These are phyloP conservation scores for Candida tammaniensis DNA, from an alignment of 805 yeast species.

Conservation along the genomic window DNA sequence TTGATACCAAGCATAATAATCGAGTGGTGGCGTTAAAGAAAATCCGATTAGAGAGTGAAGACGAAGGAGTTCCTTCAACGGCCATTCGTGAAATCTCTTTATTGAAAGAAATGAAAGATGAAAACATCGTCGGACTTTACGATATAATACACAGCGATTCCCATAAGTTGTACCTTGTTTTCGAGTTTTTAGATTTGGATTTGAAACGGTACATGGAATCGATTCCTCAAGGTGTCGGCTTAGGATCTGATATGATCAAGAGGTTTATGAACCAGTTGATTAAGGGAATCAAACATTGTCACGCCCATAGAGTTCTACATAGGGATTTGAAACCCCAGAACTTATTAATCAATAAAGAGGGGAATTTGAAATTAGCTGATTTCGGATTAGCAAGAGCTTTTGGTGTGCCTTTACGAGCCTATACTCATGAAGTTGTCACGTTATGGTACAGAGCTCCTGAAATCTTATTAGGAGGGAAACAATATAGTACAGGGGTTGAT, in stretches of 20 bases:
- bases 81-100: constrained; percentile 96
- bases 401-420: constrained; percentile 95
- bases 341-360: constrained; percentile 89
- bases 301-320: constrained; percentile 89
- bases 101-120: constrained; percentile 89
- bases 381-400: constrained; percentile 96
- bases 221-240: constrained; percentile 84
- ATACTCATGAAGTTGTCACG: constrained; percentile 97
- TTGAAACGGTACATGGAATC: constrained; percentile 96
- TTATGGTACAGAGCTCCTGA: constrained; percentile 98
- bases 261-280: constrained; percentile 89
- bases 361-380: constrained; percentile 75
- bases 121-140: constrained; percentile 84
- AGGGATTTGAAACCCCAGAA: constrained; percentile 97
- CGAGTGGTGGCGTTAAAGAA: constrained; percentile 95
- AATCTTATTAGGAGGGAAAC: constrained; percentile 91
- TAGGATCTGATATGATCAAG: constrained; percentile 88
- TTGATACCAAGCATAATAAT: constrained; percentile 84
- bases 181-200: constrained; percentile 91
- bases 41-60: constrained; percentile 92
- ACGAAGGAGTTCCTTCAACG: constrained; percentile 98
- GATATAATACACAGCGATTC: constrained; percentile 95
- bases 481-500: constrained; percentile 96
- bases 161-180: constrained; percentile 88
- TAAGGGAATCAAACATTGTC: constrained; percentile 90